These are phyloP conservation scores for Stephania cephalantha DNA, from an alignment of 164 flowering plant species.

Conservation along the genomic window DNA sequence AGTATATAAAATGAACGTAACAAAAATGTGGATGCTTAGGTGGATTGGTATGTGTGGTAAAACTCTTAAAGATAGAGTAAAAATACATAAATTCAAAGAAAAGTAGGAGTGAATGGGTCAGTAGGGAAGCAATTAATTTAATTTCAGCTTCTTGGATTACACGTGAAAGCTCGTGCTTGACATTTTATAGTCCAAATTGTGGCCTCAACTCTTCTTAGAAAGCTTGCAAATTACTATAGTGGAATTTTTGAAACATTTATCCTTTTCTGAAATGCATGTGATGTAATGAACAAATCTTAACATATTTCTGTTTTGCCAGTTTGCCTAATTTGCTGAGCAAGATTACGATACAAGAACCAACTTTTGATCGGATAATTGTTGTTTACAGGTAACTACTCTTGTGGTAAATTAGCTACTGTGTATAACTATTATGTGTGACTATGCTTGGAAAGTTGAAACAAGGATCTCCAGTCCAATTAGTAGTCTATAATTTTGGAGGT, in stretches of 20 bases:
- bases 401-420: too few species aligned
- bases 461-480: neutral
- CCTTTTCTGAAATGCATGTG: neutral
- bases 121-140: neutral
- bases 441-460: neutral
- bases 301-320: conserved; percentile 32
- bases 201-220: neutral
- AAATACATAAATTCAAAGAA: too few species aligned
- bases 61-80: too few species aligned
- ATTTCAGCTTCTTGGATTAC: neutral
- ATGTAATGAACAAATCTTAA: neutral
- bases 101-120: neutral
- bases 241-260: neutral
- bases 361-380: conserved; percentile 90
- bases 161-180: neutral
- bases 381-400: conserved; percentile 63
- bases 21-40: too few species aligned
- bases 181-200: neutral
- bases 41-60: too few species aligned
- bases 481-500: neutral
- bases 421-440: neutral
- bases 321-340: conserved; percentile 46
- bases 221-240: neutral
- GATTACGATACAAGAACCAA: conserved; percentile 91
- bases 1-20: too few species aligned